Evolutionary conservation across 345 rosid genomes (phyloP).

Genomic region (Carallia brachiata): DNA sequence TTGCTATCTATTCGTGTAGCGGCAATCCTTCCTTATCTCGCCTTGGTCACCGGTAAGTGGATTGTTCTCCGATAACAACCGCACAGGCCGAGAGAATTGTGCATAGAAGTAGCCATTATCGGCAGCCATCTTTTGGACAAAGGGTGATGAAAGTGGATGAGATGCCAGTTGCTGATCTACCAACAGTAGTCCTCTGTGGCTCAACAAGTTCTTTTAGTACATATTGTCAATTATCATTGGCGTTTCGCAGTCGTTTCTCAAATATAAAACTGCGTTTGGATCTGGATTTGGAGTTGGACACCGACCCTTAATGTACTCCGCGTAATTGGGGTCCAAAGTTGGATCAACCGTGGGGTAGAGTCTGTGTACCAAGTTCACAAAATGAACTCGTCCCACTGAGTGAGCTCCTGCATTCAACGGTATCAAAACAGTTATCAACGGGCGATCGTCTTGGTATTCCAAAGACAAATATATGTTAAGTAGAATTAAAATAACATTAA

Average conservation of each 20-base stretch:
- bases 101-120: constrained; percentile 68
- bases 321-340: constrained; percentile 56
- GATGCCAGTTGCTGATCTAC: constrained; percentile 66
- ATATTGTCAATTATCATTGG: constrained; percentile 79
- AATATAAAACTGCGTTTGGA: constrained; percentile 51
- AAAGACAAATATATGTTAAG: too few relatives aligned
- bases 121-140: constrained; percentile 65
- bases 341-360: constrained; percentile 76
- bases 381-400: constrained; percentile 84
- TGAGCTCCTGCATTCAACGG: constrained; percentile 53
- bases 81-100: constrained; percentile 58
- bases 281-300: constrained; percentile 62
- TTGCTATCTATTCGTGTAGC: constrained; percentile 42
- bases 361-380: constrained; percentile 64
- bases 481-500: too few relatives aligned
- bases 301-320: constrained; percentile 55
- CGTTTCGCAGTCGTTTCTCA: constrained; percentile 71
- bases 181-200: constrained; percentile 59
- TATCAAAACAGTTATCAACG: not conserved
- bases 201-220: constrained; percentile 62
- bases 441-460: not conserved
- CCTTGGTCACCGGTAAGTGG: constrained; percentile 70
- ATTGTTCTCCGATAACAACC: constrained; percentile 64
- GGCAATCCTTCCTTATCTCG: constrained; percentile 76
- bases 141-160: constrained; percentile 57